These are phyloP conservation scores for Aspergillus ochraceoroseus DNA, from an alignment of 2,329 filamentous ascomycete species.

Conservation along the genomic window DNA sequence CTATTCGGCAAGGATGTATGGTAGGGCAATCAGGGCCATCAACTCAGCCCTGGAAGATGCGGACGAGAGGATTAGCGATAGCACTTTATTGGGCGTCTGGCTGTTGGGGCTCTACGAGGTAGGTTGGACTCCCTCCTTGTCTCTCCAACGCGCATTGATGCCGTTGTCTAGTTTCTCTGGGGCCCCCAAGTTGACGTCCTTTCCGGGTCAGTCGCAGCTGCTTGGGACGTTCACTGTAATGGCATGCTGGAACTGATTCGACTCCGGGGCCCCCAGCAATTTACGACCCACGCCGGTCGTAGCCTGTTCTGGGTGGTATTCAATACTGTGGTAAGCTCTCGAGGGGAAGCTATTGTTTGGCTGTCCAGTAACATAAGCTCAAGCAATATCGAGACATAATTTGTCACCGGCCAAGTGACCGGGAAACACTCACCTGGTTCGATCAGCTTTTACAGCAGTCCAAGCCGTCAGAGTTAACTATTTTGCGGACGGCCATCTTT, in stretches of 20 bases:
- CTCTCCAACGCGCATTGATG: no score
- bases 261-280: neutral
- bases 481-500: conserved; percentile 1
- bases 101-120: neutral
- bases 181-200: neutral
- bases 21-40: neutral
- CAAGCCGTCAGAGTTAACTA: neutral
- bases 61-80: neutral
- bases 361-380: neutral
- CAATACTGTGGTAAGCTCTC: neutral
- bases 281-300: neutral
- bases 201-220: neutral
- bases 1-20: neutral
- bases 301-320: conserved; percentile 1
- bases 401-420: neutral
- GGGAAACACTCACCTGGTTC: neutral
- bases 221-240: neutral
- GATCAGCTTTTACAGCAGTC: neutral
- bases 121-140: neutral
- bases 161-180: neutral
- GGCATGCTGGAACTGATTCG: conserved; percentile 2
- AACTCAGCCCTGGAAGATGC: neutral
- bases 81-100: neutral
- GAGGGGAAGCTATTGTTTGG: no score
- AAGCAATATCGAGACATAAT: neutral